Evolutionary conservation across 257 asterid species (phyloP).

Genomic region (Penstemon eatonii): DNA sequence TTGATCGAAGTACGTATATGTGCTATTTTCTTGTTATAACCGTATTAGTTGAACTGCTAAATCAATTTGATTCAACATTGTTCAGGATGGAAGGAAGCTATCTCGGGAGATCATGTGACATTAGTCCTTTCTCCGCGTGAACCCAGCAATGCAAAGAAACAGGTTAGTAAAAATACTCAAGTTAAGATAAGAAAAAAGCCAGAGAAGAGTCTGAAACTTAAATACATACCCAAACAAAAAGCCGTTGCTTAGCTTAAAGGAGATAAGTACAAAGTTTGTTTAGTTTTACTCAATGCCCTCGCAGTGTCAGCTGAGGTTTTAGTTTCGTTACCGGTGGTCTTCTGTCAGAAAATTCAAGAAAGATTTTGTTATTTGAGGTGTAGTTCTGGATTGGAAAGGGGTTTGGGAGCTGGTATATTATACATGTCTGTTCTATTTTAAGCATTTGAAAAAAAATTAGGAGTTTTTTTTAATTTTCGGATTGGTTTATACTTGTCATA

Average conservation of each 20-base stretch:
- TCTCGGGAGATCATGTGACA: slow-evolving; percentile 63
- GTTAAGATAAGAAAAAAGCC: slow-evolving; percentile 41
- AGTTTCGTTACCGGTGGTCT: slow-evolving; percentile 50
- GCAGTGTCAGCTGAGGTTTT: slow-evolving; percentile 49
- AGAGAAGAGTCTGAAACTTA: slow-evolving; percentile 46
- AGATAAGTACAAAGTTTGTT: not conserved
- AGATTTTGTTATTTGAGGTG: slow-evolving; percentile 23
- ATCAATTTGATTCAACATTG: slow-evolving; percentile 15
- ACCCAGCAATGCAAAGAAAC: slow-evolving; percentile 37
- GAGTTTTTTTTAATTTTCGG: slow-evolving; percentile 14
- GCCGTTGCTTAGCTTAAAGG: slow-evolving; percentile 38
- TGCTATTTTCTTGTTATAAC: not conserved
- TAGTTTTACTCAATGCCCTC: no score
- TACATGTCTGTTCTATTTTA: slow-evolving; percentile 10
- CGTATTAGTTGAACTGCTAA: not conserved
- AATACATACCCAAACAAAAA: slow-evolving; percentile 66
- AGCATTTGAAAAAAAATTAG: slow-evolving; percentile 26
- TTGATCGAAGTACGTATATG: slow-evolving; percentile 57
- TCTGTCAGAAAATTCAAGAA: slow-evolving; percentile 38
- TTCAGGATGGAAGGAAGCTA: slow-evolving; percentile 89
- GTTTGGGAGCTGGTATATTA: slow-evolving; percentile 18
- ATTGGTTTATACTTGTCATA: slow-evolving; percentile 27
- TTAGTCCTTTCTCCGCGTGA: slow-evolving; percentile 54
- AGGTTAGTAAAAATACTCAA: slow-evolving; percentile 31
- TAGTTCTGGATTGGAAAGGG: slow-evolving; percentile 15